These are phyloP conservation scores for Termitomyces sp. DNA, from an alignment of 768 basidiomycete species.

Conservation along the genomic window DNA sequence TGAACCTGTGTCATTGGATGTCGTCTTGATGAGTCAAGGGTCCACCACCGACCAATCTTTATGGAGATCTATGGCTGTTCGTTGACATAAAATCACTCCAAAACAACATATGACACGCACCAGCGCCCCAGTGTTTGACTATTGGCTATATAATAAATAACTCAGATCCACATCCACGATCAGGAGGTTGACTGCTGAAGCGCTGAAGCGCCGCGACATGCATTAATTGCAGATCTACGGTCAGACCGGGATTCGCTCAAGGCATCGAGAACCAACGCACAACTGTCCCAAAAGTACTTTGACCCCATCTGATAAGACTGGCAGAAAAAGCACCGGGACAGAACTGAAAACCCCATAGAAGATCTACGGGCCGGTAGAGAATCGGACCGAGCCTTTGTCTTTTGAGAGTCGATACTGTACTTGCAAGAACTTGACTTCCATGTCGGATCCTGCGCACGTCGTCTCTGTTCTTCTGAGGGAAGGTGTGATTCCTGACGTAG, in stretches of 20 bases:
- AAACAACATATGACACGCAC: no score
- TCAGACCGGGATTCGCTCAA: background rate
- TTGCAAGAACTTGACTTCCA: background rate
- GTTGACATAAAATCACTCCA: no score
- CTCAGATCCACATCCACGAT: no score
- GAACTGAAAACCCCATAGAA: background rate
- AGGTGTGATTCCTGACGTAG: constrained; percentile 42
- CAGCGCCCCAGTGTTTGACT: no score
- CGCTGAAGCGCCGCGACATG: background rate
- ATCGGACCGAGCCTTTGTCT: background rate
- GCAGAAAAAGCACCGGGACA: background rate
- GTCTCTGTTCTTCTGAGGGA: constrained; percentile 28
- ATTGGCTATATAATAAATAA: no score
- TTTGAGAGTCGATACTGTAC: background rate
- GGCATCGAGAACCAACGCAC: background rate
- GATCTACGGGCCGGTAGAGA: background rate
- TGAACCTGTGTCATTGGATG: constrained; percentile 10
- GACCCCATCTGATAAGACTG: background rate
- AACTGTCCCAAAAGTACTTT: background rate
- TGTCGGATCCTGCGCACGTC: constrained; percentile 18
- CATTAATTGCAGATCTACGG: background rate
- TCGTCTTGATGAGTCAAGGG: background rate
- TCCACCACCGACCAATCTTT: background rate
- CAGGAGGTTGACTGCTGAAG: background rate
- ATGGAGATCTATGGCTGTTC: background rate